A percentile compares a stretch with the other conserved stretches of the same genome.
Evolutionary conservation across 768 basidiomycete genomes (phyloP).

Genomic region (Russula olivacea): DNA sequence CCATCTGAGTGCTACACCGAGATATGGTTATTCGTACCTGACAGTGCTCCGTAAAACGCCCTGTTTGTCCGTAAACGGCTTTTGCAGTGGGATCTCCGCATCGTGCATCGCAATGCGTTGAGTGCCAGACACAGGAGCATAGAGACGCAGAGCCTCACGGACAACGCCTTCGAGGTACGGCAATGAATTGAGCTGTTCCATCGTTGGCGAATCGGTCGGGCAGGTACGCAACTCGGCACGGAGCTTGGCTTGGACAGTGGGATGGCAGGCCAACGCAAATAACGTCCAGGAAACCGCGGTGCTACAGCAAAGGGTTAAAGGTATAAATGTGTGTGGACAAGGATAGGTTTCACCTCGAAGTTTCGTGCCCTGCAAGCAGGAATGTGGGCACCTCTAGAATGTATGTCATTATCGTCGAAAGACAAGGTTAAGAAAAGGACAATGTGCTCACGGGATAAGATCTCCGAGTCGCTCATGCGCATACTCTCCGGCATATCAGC

Average conservation of each 20-base stretch:
- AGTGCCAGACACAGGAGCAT: conserved; percentile 27
- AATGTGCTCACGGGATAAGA: conserved; percentile 28
- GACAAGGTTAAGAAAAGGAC: neutral
- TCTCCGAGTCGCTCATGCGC: conserved; percentile 31
- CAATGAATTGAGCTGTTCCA: conserved; percentile 32
- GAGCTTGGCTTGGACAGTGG: conserved; percentile 32
- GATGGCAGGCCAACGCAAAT: conserved; percentile 31
- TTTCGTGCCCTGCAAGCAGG: conserved; percentile 32
- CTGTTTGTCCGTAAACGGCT: conserved; percentile 23
- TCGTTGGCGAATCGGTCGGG: conserved; percentile 23
- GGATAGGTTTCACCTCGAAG: conserved; percentile 17
- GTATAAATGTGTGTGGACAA: neutral
- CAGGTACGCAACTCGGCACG: conserved; percentile 32
- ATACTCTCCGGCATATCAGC: conserved; percentile 27
- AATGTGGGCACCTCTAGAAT: conserved; percentile 32
- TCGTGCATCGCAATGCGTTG: conserved; percentile 29
- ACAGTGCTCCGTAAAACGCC: conserved; percentile 19
- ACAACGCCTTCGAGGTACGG: conserved; percentile 33
- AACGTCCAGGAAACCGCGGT: conserved; percentile 35
- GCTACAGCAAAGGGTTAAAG: neutral
- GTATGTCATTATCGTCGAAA: neutral
- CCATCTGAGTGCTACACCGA: no score
- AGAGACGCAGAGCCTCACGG: conserved; percentile 30
- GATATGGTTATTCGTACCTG: conserved; percentile 10
- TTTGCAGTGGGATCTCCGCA: conserved; percentile 31